Evolutionary conservation across 768 basidiomycete species (phyloP).

Genomic region (Pseudohyphozyma bogoriensis): DNA sequence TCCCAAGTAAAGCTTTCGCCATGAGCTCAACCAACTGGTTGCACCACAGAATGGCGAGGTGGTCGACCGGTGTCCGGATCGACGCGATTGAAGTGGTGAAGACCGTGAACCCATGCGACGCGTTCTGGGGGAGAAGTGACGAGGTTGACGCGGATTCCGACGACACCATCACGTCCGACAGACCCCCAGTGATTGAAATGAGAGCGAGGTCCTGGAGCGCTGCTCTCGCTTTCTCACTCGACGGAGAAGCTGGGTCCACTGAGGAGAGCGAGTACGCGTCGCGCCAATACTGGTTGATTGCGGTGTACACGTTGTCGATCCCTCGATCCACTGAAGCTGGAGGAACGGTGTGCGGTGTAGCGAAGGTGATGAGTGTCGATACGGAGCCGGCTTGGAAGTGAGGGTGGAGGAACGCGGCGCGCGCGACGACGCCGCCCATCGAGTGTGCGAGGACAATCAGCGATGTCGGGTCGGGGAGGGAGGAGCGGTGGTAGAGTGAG

Average conservation of each 20-base stretch:
- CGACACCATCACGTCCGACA: constrained; percentile 80
- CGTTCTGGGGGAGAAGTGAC: constrained; percentile 42
- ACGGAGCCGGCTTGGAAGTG: constrained; percentile 41
- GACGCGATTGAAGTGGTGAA: constrained; percentile 82
- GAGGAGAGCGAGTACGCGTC: constrained; percentile 48
- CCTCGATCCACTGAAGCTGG: constrained; percentile 77
- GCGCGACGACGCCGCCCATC: constrained; percentile 91
- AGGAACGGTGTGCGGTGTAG: constrained; percentile 77
- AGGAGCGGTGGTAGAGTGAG: constrained; percentile 49
- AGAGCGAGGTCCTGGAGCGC: constrained; percentile 36
- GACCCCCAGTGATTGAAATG: constrained; percentile 80
- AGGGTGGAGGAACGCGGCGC: constrained; percentile 58
- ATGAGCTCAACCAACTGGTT: constrained; percentile 69
- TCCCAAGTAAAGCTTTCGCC: constrained; percentile 17
- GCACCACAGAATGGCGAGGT: constrained; percentile 97
- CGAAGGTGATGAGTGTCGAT: constrained; percentile 84
- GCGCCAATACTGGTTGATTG: constrained; percentile 38
- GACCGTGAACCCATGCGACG: constrained; percentile 45
- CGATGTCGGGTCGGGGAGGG: constrained; percentile 41
- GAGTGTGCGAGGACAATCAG: constrained; percentile 84
- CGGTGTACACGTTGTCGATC: constrained; percentile 61
- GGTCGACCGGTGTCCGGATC: constrained; percentile 91
- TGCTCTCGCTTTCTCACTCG: not conserved
- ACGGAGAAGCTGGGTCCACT: not conserved
- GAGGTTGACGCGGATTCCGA: constrained; percentile 75